Evolutionary conservation across 164 flowering plant genomes (phyloP), one percentile per base, ranked within the genome.

Genomic region (Magnolia changhungtana): DNA sequence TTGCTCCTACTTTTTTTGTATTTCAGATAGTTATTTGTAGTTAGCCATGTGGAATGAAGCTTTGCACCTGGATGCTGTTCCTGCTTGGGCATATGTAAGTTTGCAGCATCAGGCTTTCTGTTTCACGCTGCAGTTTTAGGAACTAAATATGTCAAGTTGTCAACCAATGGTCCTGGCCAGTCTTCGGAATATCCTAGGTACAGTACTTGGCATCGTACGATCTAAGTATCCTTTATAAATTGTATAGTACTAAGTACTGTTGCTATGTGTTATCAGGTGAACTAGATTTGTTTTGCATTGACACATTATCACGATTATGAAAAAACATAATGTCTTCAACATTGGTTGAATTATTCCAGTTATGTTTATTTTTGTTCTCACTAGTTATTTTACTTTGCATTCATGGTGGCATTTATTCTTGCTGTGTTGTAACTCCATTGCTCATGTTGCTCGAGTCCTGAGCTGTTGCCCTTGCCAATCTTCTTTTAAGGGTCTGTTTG

Each of bases 11-110:
- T 74, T 27, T 37, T 37, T 74, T 29, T 64, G 11, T 74, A 10
- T 74, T 21, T 29, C 76, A 74, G 76, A 74, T 8, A 69, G 55
- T 69, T 69, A 74, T 45, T 37, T 74, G 63, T 74, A 64, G 63
- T 31, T 45, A 74, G 58, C 59, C 18, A 64, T 74, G 64, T 63
- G 76, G 69, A 16, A 49, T 31, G 49, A 64, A 74, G 55, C 58
- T 37, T 14, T 20, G 23, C 9, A 8, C 11, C 31, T 29, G 63
- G 63, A 21, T 8, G 50, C 10, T 51, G 59, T 18, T n/a, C 58
- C 58, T 49, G 7, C 73, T 8, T 50, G 13, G 50, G 16, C 27
- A 18, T 11, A 23, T 5, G 8, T 4, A 49, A 20, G 73, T 71
- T 71, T 9, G 9, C 3, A 58, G 37, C 63, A 55, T 52, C 64